Conservation (phyloP, 2,329 filamentous ascomycete species). For the Sordariomycetes sp. region DNA sequence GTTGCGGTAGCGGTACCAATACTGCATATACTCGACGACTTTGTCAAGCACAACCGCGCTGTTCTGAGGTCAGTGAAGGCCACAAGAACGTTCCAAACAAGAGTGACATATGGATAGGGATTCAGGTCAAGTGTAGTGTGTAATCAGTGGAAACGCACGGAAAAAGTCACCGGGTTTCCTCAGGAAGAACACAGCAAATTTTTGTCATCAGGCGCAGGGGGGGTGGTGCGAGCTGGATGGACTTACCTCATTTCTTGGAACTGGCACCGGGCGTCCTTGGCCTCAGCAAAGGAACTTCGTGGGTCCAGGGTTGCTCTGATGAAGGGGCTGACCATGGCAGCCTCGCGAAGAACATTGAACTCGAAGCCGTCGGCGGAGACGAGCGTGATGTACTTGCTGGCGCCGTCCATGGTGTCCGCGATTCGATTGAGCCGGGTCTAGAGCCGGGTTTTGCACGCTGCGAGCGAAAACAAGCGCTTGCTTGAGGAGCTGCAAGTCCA, state of each 20-base stretch:
- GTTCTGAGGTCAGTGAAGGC: background rate
- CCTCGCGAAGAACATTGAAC: slow-evolving; percentile 65
- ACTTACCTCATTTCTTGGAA: slow-evolving; percentile 69
- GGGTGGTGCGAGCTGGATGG: slow-evolving; percentile 2
- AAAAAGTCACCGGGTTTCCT: slow-evolving; percentile 29
- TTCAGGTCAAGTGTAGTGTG: slow-evolving; percentile 59
- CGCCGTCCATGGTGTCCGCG: no score
- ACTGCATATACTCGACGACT: slow-evolving; percentile 76
- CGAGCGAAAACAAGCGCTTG: no score
- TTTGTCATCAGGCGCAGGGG: slow-evolving; percentile 6
- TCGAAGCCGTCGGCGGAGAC: slow-evolving; percentile 69
- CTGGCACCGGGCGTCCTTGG: slow-evolving; percentile 51
- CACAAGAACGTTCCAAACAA: no score
- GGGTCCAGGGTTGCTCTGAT: slow-evolving; percentile 70
- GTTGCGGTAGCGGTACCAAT: slow-evolving; percentile 66
- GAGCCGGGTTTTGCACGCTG: no score
- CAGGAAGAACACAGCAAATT: slow-evolving; percentile 34
- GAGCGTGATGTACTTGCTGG: slow-evolving; percentile 66
- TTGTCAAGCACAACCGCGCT: slow-evolving; percentile 55
- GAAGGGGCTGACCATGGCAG: slow-evolving; percentile 58
- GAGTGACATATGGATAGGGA: no score
- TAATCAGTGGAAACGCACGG: slow-evolving; percentile 37
- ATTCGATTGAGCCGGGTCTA: no score
- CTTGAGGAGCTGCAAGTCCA: background rate
- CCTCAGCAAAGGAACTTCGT: slow-evolving; percentile 58